phyloP scores from a whole-genome alignment of 257 asterid genomes.

The Solanum rostratum region DNA sequence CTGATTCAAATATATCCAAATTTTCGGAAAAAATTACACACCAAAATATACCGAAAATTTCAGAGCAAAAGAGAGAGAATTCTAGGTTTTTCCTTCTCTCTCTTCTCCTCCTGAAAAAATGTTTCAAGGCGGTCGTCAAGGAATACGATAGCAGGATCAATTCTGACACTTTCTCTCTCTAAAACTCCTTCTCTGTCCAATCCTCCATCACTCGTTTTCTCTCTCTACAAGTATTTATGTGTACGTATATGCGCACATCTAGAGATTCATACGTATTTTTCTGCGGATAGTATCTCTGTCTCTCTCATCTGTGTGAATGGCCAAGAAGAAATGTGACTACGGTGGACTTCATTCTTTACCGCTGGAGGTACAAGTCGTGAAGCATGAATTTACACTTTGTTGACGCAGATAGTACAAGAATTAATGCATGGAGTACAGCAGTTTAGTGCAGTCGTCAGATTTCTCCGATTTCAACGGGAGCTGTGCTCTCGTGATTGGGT shows the following conservation, averaged over 20 bases:
- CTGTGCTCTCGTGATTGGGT: not conserved
- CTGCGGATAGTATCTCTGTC: not conserved
- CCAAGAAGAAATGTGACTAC: not conserved
- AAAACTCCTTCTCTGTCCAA: slow-evolving; percentile 2
- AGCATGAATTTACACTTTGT: not conserved
- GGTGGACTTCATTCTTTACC: not conserved
- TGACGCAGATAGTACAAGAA: not conserved
- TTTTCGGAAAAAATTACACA: not conserved
- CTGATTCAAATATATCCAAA: not conserved
- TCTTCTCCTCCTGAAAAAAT: not conserved
- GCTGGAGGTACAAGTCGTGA: not conserved
- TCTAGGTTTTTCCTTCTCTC: not conserved
- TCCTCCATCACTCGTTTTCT: not conserved
- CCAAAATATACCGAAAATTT: not conserved
- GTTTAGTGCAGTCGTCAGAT: not conserved
- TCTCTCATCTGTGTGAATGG: not conserved
- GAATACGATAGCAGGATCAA: slow-evolving; percentile 5
- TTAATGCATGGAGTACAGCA: not conserved
- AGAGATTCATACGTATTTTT: not conserved
- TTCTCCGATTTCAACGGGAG: not conserved
- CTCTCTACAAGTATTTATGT: not conserved
- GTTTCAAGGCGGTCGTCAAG: slow-evolving; percentile 21
- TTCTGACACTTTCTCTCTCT: slow-evolving; percentile 15
- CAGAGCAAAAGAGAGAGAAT: not conserved
- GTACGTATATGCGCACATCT: not conserved